Conservation (phyloP, 257 asterid genomes). For the Solanum neorickii region DNA sequence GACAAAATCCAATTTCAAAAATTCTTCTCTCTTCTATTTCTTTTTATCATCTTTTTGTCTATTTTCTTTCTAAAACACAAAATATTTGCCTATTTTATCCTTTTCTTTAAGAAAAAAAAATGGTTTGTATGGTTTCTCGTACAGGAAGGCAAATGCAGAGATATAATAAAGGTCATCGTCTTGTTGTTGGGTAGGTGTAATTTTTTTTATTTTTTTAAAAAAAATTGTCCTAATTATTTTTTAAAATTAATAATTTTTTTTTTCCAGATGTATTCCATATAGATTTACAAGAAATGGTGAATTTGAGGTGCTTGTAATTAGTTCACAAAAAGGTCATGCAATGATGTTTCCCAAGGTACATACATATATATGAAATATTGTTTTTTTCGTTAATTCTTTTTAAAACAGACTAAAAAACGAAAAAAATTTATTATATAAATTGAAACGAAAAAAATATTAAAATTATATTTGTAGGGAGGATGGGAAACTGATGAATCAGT, state of each 20-base stretch:
- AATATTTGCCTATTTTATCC: neutral
- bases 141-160: constrained; percentile 68
- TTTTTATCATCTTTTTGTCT: neutral
- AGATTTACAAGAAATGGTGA: constrained; percentile 27
- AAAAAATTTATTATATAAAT: neutral
- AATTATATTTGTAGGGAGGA: constrained; percentile 38
- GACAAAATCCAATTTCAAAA: neutral
- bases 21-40: neutral
- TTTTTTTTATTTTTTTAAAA: neutral
- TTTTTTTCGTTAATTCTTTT: neutral
- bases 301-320: constrained; percentile 60
- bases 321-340: constrained; percentile 45
- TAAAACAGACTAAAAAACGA: neutral
- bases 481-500: constrained; percentile 75
- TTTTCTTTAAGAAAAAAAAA: neutral
- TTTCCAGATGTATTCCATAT: constrained; percentile 60
- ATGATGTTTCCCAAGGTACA: constrained; percentile 82
- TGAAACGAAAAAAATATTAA: neutral
- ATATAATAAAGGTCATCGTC: constrained; percentile 51
- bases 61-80: neutral
- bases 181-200: constrained; percentile 45
- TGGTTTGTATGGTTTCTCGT: constrained; percentile 45
- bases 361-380: neutral
- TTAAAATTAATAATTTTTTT: neutral
- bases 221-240: too few species aligned